Evolutionary conservation across 352 stramenopile genomes (phyloP).

Genomic region (Pythium sp.): DNA sequence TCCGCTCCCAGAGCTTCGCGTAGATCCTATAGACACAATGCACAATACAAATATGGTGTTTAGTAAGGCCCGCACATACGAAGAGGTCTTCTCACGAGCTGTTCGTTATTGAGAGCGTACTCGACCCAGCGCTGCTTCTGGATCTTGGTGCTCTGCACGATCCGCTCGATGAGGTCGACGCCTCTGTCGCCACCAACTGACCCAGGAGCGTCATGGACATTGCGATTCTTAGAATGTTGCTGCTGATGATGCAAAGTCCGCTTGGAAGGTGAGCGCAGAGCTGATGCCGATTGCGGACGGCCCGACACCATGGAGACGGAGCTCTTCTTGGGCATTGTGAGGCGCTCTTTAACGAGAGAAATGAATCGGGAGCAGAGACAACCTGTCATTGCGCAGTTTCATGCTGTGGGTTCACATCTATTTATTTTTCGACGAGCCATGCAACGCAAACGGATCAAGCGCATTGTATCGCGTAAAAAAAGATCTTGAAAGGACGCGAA

Average conservation of each 20-base stretch:
- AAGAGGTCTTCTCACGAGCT: too few species aligned
- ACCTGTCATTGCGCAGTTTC: neutral
- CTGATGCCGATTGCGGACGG: neutral
- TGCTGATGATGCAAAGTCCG: neutral
- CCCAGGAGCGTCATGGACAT: neutral
- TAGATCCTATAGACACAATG: slow-evolving; percentile 28
- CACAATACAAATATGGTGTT: neutral
- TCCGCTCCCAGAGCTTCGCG: slow-evolving; percentile 51
- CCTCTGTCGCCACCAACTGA: slow-evolving; percentile 14
- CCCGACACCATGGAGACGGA: neutral
- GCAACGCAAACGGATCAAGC: too few species aligned
- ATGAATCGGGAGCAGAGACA: neutral
- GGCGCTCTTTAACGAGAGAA: neutral
- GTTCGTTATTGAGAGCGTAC: slow-evolving; percentile 18
- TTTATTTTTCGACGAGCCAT: too few species aligned
- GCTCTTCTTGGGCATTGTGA: slow-evolving; percentile 8
- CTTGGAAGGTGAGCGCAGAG: neutral
- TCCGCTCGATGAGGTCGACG: slow-evolving; percentile 50
- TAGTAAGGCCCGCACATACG: too few species aligned
- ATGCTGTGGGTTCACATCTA: too few species aligned
- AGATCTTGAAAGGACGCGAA: too few species aligned
- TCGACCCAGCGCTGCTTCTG: slow-evolving; percentile 59
- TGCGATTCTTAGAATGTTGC: neutral
- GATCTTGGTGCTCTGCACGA: slow-evolving; percentile 40
- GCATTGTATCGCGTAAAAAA: neutral